A percentile compares a stretch with the other conserved stretches of the same genome.
phyloP scores from a whole-genome alignment of 169 alveolate species.

The Plasmodium falciparum region DNA sequence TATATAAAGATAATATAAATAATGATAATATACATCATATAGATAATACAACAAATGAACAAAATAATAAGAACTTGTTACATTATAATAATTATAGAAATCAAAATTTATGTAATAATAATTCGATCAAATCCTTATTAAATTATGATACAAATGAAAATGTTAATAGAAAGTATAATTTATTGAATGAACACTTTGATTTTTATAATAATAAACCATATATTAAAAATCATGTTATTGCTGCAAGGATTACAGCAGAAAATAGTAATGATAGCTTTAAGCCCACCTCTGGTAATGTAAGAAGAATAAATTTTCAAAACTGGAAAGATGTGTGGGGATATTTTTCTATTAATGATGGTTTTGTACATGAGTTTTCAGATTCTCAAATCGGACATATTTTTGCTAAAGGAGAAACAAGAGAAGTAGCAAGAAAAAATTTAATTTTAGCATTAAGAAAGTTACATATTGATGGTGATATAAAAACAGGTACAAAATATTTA shows the following conservation, averaged over 20 bases:
- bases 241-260: constrained; percentile 92
- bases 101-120: too few relatives aligned
- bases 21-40: not conserved
- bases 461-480: constrained; percentile 85
- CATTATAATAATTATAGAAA: too few relatives aligned
- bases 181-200: constrained; percentile 69
- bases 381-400: constrained; percentile 93
- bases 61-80: not conserved
- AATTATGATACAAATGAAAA: too few relatives aligned
- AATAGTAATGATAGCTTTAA: constrained; percentile 90
- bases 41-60: not conserved
- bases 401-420: constrained; percentile 87
- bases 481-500: constrained; percentile 84
- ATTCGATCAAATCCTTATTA: too few relatives aligned
- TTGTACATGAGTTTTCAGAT: constrained; percentile 90
- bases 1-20: too few relatives aligned
- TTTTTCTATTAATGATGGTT: constrained; percentile 87
- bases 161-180: not conserved
- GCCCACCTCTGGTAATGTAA: constrained; percentile 89
- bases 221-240: constrained; percentile 82
- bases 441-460: constrained; percentile 84
- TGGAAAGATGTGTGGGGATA: constrained; percentile 89
- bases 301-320: constrained; percentile 80
- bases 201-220: constrained; percentile 68
- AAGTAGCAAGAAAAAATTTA: constrained; percentile 84